Evolutionary conservation across 768 basidiomycete species (phyloP).

Genomic region (Fibroporia radiculosa): DNA sequence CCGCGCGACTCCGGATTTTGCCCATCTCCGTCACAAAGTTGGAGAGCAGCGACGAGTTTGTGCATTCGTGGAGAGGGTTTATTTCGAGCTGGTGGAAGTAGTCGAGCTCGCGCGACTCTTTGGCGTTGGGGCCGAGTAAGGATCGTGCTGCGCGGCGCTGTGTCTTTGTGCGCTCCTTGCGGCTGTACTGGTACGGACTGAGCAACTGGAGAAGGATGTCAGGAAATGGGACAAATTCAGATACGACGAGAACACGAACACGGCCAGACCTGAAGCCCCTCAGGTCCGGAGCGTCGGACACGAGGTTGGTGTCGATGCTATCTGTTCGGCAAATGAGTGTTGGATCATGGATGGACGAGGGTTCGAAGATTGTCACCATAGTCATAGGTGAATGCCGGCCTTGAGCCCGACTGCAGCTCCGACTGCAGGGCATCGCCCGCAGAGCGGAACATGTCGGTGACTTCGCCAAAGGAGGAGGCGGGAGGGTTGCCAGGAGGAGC

Average conservation of each 20-base stretch:
- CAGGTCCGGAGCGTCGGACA: conserved; percentile 6
- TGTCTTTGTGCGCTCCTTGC: conserved; percentile 28
- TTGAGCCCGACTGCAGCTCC: too few relatives aligned
- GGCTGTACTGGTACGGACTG: conserved; percentile 36
- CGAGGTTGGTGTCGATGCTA: neutral
- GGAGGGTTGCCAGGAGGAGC: too few relatives aligned
- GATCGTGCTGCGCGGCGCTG: conserved; percentile 19
- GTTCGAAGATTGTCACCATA: too few relatives aligned
- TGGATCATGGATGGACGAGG: too few relatives aligned
- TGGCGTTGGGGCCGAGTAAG: conserved; percentile 47
- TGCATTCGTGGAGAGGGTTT: conserved; percentile 65
- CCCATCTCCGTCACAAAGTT: conserved; percentile 67
- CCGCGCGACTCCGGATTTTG: conserved; percentile 63
- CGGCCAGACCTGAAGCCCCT: conserved; percentile 16
- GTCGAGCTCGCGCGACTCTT: conserved; percentile 51
- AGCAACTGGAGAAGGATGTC: conserved; percentile 32
- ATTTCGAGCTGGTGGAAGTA: conserved; percentile 63
- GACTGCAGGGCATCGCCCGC: too few relatives aligned
- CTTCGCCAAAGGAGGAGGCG: too few relatives aligned
- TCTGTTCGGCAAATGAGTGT: neutral
- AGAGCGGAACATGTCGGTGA: neutral
- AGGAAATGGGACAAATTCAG: too few relatives aligned
- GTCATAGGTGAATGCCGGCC: too few relatives aligned
- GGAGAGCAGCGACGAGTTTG: conserved; percentile 51
- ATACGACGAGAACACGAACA: conserved; percentile 11